Conservation (phyloP, 257 asterid genomes). For the Ligustrum vulgare region DNA sequence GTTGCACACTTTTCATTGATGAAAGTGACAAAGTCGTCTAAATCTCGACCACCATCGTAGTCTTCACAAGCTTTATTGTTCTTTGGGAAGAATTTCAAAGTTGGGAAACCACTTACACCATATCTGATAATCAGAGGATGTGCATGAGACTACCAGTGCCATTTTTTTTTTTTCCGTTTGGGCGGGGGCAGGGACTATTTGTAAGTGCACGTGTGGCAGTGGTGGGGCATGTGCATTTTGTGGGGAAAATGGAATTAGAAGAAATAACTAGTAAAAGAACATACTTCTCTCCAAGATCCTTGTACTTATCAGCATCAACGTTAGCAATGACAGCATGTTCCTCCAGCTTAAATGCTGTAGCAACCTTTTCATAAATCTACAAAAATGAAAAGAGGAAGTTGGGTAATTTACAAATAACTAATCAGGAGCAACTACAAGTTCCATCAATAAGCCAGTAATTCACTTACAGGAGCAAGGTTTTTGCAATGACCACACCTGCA, state of each 20-base stretch:
- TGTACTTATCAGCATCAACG: slow-evolving; percentile 80
- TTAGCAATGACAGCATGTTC: slow-evolving; percentile 83
- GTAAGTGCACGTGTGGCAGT: background rate
- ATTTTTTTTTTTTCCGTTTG: background rate
- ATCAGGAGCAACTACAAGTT: slow-evolving; percentile 14
- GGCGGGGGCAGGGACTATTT: background rate
- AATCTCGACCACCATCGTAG: slow-evolving; percentile 60
- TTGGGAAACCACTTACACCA: slow-evolving; percentile 46
- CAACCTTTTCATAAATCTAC: slow-evolving; percentile 82
- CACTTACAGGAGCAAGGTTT: slow-evolving; percentile 85
- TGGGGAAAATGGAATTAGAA: background rate
- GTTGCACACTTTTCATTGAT: slow-evolving; percentile 87
- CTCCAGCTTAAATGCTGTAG: slow-evolving; percentile 68
- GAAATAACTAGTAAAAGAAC: slow-evolving; percentile 21
- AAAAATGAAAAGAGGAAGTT: slow-evolving; percentile 21
- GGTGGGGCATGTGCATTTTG: background rate
- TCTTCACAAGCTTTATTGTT: slow-evolving; percentile 92
- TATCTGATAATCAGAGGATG: slow-evolving; percentile 32
- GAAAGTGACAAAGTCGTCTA: slow-evolving; percentile 63
- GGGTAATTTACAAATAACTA: slow-evolving; percentile 10
- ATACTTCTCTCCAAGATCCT: slow-evolving; percentile 81
- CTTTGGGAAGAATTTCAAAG: slow-evolving; percentile 85
- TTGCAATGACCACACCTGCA: slow-evolving; percentile 98
- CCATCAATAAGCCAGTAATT: slow-evolving; percentile 19
- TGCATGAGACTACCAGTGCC: slow-evolving; percentile 17